Conservation (phyloP, 805 yeast genomes). For the Kodamaea kaohsiungensis region DNA sequence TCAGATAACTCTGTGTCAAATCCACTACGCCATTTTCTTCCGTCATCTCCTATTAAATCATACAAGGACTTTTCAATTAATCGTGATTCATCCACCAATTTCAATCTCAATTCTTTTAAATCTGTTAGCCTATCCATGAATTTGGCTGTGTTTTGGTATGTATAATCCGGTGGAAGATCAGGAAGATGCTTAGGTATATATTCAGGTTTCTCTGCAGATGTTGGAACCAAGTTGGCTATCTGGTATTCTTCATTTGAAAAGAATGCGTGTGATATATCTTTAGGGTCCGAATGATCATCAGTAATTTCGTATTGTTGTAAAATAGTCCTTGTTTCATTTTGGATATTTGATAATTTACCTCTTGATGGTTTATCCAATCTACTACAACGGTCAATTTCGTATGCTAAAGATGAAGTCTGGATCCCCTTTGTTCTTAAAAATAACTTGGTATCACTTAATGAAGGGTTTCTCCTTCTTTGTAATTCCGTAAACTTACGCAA, state of each 20-base stretch:
- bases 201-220: conserved; percentile 34
- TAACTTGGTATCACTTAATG: conserved; percentile 51
- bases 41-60: conserved; percentile 49
- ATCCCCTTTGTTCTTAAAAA: conserved; percentile 47
- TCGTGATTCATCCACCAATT: conserved; percentile 77
- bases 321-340: conserved; percentile 15
- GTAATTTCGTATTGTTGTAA: conserved; percentile 9
- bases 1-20: conserved; percentile 28
- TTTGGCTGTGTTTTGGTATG: conserved; percentile 76
- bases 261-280: conserved; percentile 48
- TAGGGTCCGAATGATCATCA: conserved; percentile 19
- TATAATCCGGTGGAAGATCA: conserved; percentile 89
- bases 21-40: conserved; percentile 26
- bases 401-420: conserved; percentile 37
- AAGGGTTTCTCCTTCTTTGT: conserved; percentile 60
- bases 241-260: conserved; percentile 54
- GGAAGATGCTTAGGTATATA: conserved; percentile 81
- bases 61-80: conserved; percentile 78
- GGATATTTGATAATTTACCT: conserved; percentile 9
- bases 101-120: conserved; percentile 68
- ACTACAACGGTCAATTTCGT: conserved; percentile 31
- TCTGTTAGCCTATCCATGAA: conserved; percentile 64
- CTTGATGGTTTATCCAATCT: conserved; percentile 15
- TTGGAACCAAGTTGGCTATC: conserved; percentile 57
- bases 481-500: conserved; percentile 54